Evolutionary conservation across 768 basidiomycete species (phyloP).

Genomic region (Mrakia gelida): DNA sequence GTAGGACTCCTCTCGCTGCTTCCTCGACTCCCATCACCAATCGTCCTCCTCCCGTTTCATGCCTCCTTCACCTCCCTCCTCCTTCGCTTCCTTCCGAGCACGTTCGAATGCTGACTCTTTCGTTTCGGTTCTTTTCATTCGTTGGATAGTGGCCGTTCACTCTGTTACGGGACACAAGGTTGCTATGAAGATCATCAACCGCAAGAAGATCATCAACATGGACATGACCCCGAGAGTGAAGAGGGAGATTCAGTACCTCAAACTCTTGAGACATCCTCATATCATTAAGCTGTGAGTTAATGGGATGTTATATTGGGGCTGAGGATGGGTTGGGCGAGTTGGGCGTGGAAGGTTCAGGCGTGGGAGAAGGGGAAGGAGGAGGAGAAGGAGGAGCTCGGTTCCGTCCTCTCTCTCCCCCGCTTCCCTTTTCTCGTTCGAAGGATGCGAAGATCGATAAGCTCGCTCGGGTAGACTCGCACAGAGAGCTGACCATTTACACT

Average conservation of each 20-base stretch:
- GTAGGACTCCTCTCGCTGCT: no score
- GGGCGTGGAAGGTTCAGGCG: no score
- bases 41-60: background rate
- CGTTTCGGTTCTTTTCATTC: background rate
- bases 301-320: background rate
- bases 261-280: slow-evolving; percentile 86
- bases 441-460: no score
- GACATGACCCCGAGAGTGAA: slow-evolving; percentile 89
- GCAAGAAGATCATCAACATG: slow-evolving; percentile 84
- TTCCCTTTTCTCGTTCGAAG: background rate
- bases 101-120: background rate
- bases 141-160: slow-evolving; percentile 74
- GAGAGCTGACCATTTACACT: background rate
- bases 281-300: slow-evolving; percentile 87
- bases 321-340: no score
- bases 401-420: no score
- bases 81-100: background rate
- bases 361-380: background rate
- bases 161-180: slow-evolving; percentile 91
- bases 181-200: slow-evolving; percentile 96
- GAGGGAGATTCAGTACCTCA: slow-evolving; percentile 95
- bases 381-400: background rate
- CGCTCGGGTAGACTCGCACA: no score
- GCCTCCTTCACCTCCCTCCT: background rate
- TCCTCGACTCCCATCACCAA: background rate